These are phyloP conservation scores for Boletus rubescentipes DNA, from an alignment of 768 basidiomycete species.

Conservation along the genomic window DNA sequence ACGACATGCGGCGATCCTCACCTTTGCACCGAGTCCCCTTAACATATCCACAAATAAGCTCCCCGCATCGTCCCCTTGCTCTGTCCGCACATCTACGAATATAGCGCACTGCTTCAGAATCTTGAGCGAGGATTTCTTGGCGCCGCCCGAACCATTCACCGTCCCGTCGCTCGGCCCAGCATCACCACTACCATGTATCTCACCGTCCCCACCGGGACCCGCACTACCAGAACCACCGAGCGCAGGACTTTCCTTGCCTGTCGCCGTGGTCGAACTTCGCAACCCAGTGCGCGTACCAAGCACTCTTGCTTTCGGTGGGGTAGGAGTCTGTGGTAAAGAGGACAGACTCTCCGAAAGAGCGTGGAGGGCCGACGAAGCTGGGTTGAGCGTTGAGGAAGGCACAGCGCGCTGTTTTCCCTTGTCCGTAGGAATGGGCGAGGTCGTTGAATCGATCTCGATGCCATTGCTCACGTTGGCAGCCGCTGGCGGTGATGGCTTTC, in stretches of 20 bases:
- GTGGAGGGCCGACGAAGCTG: conserved; percentile 46
- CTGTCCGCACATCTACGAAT: conserved; percentile 79
- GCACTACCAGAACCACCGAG: conserved; percentile 35
- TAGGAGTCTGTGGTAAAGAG: conserved; percentile 43
- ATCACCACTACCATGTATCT: conserved; percentile 21
- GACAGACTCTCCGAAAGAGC: conserved; percentile 63
- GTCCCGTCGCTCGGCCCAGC: conserved; percentile 12
- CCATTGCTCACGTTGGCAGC: conserved; percentile 5
- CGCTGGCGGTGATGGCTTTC: conserved; percentile 8
- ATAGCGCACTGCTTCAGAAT: conserved; percentile 73
- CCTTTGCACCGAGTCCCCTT: conserved; percentile 75
- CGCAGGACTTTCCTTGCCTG: conserved; percentile 25
- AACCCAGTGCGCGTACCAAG: conserved; percentile 52
- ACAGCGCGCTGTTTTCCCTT: conserved; percentile 23
- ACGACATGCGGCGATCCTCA: conserved; percentile 33
- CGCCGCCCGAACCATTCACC: conserved; percentile 23
- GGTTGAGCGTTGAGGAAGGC: conserved; percentile 23
- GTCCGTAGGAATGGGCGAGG: conserved; percentile 15
- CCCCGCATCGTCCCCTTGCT: conserved; percentile 78
- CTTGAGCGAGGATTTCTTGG: conserved; percentile 39
- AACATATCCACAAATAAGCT: conserved; percentile 83
- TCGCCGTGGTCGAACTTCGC: conserved; percentile 39
- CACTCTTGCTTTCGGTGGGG: conserved; percentile 29
- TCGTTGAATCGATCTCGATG: conserved; percentile 13
- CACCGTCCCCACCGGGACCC: conserved; percentile 21